Evolutionary conservation across 2,329 filamentous ascomycete species (phyloP), one percentile per base, ranked within the genome.

Genomic region (Alternaria triticina): DNA sequence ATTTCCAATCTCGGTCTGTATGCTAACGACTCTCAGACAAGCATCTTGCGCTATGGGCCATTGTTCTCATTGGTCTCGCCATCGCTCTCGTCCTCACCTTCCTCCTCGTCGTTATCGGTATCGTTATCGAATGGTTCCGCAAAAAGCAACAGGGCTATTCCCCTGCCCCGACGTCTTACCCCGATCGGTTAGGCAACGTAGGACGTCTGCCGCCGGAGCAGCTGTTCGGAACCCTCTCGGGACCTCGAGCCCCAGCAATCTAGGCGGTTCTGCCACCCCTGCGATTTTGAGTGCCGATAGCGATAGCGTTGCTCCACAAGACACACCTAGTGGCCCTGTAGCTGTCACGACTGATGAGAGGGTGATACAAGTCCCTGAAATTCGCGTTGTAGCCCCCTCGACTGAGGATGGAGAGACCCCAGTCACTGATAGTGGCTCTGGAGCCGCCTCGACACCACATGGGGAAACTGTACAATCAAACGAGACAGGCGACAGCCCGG

Each of bases 121-220:
- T 96, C 65, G 74, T 92, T 47, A 85, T 94, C 61, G 92, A 96
- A 81, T 88, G 92, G 64, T 84, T 91, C 64, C 88, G 92, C 71
- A 91, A 93, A 82, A 90, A 87, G 82, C 87, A 89, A 52, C 91
- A 95, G 77, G 93, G 93, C 54, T 96, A 96, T 70, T 83, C 89
- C 13, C 92, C 90, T n/a, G 92, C 92, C 36, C 90, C 90, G 5
- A 91, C 89, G 17, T 87, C 74, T 30, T 82, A 80, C 60, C 70
- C 74, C 25, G 82, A 84, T 60, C 82, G 82, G 66, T 78, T 80
- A 57, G 79, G 77, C 66, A 86, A 86, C 63, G 79, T 86, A 65
- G 78, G 78, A 57, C 81, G 85, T 54, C 78, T 87, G 46, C 85
- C 85, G n/a, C 85, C 85, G 2, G 80, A 83, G 66, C 75, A 80